Base-by-base conservation (phyloP, 305 asterid genomes). In the Petunia hybrid region DNA sequence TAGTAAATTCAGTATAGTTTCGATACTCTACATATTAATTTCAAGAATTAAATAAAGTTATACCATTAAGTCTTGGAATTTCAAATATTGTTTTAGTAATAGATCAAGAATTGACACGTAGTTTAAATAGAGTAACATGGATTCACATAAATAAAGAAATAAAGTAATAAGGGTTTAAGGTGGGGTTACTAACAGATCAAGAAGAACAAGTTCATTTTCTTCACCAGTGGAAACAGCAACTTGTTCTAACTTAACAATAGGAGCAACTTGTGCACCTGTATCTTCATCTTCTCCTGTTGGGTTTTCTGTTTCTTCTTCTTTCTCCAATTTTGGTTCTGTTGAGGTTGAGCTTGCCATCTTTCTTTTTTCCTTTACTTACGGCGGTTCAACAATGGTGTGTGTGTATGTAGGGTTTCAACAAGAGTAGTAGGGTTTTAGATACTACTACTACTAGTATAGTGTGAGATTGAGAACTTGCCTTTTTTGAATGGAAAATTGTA, bases 231-330 rank as follows among this genome's bases (percentile, higher is more conserved):
- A 85, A 59, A 94, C 96, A 65, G 92, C 86, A 8, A 92, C 96
- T 84, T 91, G 91, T 80, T 89, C 90, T 40, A 92, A 91, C 77
- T 36, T 86, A 80, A 92, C 91, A 83, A 92, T 91, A 71, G 98
- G 98, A 62, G 93, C 95, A 1, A 94, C 87, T 83, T 84, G 93
- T 38, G 98, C 97, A 45, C 98, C 98, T 77, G 97, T 92, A 63
- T 94, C 97, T 86, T 92, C 95, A 35, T 92, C 98, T 41, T 89
- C 93, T 9, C 84, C 91, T 4, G 84, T 84, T 16, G 91, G 80
- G 41, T 84, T 85, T 2, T 73, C 81, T 43, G 84, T 91, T 63
- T 63, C 88, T 74, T 84, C 90, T 66, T 82, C 77, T 59, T 62
- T 85, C 16, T 79, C 62, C 60, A 73, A 62, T 9, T 87, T 84